Evolutionary conservation across 2,329 filamentous ascomycete species (phyloP).

Genomic region (Fusarium austroafricanum): DNA sequence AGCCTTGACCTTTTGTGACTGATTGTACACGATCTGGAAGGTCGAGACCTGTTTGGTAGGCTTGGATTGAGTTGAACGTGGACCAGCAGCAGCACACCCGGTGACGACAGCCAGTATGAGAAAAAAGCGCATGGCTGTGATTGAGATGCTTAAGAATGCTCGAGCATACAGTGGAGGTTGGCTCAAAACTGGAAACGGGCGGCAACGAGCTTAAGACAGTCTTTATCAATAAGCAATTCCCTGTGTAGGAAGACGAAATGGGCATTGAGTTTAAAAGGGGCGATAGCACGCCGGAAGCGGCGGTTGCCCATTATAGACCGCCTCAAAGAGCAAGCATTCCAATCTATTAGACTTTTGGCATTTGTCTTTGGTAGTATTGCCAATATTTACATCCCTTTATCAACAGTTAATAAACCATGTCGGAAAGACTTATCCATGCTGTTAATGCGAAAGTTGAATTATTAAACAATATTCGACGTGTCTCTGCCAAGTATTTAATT

Average conservation of each 20-base stretch:
- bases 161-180: background rate
- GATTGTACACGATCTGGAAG: background rate
- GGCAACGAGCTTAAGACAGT: background rate
- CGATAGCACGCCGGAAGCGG: background rate
- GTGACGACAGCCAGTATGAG: background rate
- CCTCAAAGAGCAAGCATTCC: background rate
- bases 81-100: background rate
- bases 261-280: background rate
- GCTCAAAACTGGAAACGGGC: fast-evolving
- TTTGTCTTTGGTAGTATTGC: background rate
- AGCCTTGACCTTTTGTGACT: background rate
- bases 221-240: background rate
- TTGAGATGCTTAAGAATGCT: background rate
- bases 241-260: background rate
- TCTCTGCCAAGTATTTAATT: background rate
- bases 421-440: no score
- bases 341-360: background rate
- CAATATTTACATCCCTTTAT: background rate
- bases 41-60: background rate
- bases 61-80: background rate
- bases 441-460: background rate
- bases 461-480: no score
- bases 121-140: background rate
- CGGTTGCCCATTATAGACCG: background rate
- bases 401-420: no score